A percentile compares a stretch with the other conserved stretches of the same genome.
phyloP scores from a whole-genome alignment of 768 basidiomycete genomes.

The Collybiopsis luxurians region DNA sequence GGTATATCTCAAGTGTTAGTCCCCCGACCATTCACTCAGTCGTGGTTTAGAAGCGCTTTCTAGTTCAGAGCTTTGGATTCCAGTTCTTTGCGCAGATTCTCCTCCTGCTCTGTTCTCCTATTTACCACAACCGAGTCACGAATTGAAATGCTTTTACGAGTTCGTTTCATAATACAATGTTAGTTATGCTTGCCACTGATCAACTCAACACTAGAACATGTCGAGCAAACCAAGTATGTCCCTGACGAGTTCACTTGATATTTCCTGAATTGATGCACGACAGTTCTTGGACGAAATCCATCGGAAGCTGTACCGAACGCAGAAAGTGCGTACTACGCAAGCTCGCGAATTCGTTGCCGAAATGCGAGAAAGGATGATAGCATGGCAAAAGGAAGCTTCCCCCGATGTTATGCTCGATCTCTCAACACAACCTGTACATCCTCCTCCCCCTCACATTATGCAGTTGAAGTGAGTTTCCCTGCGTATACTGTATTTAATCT shows the following conservation, averaged over 20 bases:
- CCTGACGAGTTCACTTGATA: neutral
- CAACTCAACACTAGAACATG: neutral
- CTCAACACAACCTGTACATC: neutral
- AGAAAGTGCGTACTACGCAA: neutral
- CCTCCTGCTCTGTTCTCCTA: conserved; percentile 9
- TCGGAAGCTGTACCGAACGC: conserved; percentile 3
- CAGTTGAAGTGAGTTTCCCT: conserved; percentile 7
- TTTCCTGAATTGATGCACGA: neutral
- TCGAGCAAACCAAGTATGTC: conserved; percentile 3
- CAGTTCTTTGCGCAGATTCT: neutral
- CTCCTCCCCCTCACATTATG: conserved; percentile 11
- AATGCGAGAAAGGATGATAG: conserved; percentile 3
- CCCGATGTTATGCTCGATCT: conserved; percentile 6
- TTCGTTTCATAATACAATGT: neutral
- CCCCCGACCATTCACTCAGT: neutral
- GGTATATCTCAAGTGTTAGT: neutral
- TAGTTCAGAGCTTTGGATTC: conserved; percentile 5
- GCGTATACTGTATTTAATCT: neutral
- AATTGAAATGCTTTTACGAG: conserved; percentile 9
- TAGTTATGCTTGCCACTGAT: neutral
- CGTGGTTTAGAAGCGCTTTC: neutral
- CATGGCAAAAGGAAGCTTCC: conserved; percentile 4
- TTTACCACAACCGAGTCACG: conserved; percentile 6
- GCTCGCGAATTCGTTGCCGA: conserved; percentile 6
- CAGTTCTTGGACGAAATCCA: conserved; percentile 10